Base-by-base conservation (phyloP, 257 asterid species). In the Nyctanthes arbortristis region DNA sequence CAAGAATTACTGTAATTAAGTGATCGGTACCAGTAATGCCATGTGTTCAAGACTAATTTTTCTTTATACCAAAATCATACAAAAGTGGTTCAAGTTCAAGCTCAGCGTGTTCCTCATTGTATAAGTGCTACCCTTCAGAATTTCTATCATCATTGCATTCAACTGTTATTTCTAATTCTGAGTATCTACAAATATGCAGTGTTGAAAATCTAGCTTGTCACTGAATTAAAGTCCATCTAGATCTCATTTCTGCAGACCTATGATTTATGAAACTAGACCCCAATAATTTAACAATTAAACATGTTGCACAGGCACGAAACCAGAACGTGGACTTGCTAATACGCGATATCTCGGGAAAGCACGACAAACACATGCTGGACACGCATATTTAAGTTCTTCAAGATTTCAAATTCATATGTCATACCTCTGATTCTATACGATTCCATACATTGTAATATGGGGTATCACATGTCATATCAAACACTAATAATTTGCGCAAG, bases 21-120 rank as follows among this genome's bases (percentile, higher is more conserved):
- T 55, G 66, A 67, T 57, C 9, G 29, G 45, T 34, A 68, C 20
- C 35, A 61, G 68, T 55, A 55, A 40, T 9, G 59, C 31, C 25
- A 32, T 58, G 34, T 10, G 22, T 55, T 7, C 39, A 31, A 61
- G 52, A 40, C 59, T 33, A 5, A 32, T 40, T 22, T 63, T 57
- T 49, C 12, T 24, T 20, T 14, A 31, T 11, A 24, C 49, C 63
- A 29, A 29, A 8, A 31, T 35, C 66, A 32, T 31, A 49, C n/a
- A 49, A 24, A 61, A 69, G 32, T 47, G 39, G 35, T 30, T 65
- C 7, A 54, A 60, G 54, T 33, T 58, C 27, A 64, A 29, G 33
- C 47, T 65, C 37, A n/a, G n/a, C n/a, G n/a, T n/a, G n/a, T 71
- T 29, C 37, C 33, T 45, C 58, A 22, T n/a, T 31, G 61, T 34